Conservation (phyloP, 805 yeast genomes). For the Starmerella khaoyaiensis region DNA sequence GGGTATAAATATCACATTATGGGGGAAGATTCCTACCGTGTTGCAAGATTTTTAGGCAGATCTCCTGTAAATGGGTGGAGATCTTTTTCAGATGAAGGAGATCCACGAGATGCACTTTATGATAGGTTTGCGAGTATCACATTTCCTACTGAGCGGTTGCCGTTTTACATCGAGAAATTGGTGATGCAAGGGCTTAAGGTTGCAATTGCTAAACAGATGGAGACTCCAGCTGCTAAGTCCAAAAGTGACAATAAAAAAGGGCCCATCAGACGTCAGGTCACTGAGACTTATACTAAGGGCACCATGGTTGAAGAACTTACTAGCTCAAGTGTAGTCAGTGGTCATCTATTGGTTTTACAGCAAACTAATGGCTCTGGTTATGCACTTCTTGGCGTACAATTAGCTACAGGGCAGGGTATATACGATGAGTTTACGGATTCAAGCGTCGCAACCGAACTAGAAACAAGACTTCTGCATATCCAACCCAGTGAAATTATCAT, state of each 20-base stretch:
- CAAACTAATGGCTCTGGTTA: constrained; percentile 14
- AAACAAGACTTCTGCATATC: constrained; percentile 59
- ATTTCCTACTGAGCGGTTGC: constrained; percentile 65
- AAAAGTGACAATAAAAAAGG: constrained; percentile 38
- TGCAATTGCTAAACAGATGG: constrained; percentile 77
- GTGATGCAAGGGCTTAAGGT: constrained; percentile 63
- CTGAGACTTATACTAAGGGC: constrained; percentile 66
- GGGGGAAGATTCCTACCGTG: constrained; percentile 70
- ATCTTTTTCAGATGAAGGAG: constrained; percentile 35
- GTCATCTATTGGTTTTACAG: constrained; percentile 23
- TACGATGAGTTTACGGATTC: constrained; percentile 62
- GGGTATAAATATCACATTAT: constrained; percentile 85
- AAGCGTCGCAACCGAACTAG: constrained; percentile 44
- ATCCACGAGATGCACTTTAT: constrained; percentile 38
- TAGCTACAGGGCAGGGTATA: constrained; percentile 61
- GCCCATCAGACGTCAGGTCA: constrained; percentile 54
- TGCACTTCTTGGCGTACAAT: constrained; percentile 51
- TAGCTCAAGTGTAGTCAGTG: constrained; percentile 16
- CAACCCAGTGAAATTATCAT: constrained; percentile 64
- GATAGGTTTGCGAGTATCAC: constrained; percentile 69
- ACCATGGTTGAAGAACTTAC: constrained; percentile 59
- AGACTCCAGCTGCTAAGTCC: constrained; percentile 62
- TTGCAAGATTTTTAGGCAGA: constrained; percentile 41
- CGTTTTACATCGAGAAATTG: constrained; percentile 61
- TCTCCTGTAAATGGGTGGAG: constrained; percentile 59